Conservation (phyloP, 768 basidiomycete genomes). For the Mycena leptocephala region DNA sequence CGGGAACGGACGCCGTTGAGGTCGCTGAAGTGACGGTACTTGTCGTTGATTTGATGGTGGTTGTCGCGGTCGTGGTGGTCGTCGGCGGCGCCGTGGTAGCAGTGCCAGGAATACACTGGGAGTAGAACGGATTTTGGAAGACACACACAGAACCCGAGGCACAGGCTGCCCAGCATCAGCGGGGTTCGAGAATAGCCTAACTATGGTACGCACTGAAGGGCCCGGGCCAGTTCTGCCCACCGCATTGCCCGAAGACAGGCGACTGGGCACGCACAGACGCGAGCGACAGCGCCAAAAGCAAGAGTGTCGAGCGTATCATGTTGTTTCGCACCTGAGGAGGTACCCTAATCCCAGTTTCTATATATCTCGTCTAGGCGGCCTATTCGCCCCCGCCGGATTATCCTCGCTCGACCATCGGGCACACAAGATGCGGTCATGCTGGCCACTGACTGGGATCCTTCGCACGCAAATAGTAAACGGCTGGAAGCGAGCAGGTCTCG, state of each 20-base stretch:
- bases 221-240: constrained; percentile 56
- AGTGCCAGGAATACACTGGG: constrained; percentile 1
- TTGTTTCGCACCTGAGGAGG: not conserved
- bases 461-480: too few relatives aligned
- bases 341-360: not conserved
- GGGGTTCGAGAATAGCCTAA: too few relatives aligned
- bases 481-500: too few relatives aligned
- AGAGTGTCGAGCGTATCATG: constrained; percentile 46
- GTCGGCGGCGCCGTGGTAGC: too few relatives aligned
- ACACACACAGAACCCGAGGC: not conserved
- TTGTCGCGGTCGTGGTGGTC: too few relatives aligned
- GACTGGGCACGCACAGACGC: constrained; percentile 46
- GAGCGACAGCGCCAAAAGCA: constrained; percentile 46
- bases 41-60: too few relatives aligned
- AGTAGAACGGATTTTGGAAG: constrained; percentile 21
- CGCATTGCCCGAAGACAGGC: constrained; percentile 56
- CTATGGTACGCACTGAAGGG: constrained; percentile 22
- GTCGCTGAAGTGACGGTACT: not conserved
- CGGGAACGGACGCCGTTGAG: too few relatives aligned
- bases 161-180: constrained; percentile 5
- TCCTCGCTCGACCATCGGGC: constrained; percentile 26
- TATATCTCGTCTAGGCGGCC: not conserved
- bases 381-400: too few relatives aligned
- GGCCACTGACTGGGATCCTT: too few relatives aligned
- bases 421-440: too few relatives aligned